Conservation (phyloP, 768 basidiomycete genomes). For the Mycena crocata region DNA sequence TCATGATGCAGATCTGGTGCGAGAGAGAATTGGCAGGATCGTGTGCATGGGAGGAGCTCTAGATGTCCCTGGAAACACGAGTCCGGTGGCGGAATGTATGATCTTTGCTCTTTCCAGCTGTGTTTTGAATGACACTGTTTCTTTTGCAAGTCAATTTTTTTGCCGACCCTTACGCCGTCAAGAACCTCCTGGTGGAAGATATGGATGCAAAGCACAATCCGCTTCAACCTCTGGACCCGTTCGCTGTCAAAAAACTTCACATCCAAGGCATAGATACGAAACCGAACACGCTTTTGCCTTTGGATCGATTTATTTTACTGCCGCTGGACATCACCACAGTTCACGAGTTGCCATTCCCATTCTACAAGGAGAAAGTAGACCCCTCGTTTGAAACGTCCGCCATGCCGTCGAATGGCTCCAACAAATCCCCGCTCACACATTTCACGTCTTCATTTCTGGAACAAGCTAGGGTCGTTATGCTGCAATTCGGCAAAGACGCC, state of each 20-base stretch:
- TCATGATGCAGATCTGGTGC: constrained; percentile 63
- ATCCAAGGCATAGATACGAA: constrained; percentile 42
- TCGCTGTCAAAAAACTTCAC: constrained; percentile 73
- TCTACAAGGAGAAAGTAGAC: constrained; percentile 71
- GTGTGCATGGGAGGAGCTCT: constrained; percentile 95
- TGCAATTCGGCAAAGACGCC: constrained; percentile 82
- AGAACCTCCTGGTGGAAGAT: constrained; percentile 65
- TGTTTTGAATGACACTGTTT: constrained; percentile 6
- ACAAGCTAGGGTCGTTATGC: constrained; percentile 80
- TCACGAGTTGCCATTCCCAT: constrained; percentile 81
- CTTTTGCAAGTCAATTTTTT: constrained; percentile 83
- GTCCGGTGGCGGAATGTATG: constrained; percentile 86
- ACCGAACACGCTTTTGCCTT: constrained; percentile 60
- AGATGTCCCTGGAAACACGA: constrained; percentile 91
- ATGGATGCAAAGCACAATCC: constrained; percentile 38
- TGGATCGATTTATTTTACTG: constrained; percentile 74
- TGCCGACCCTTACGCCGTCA: constrained; percentile 88
- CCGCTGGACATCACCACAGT: constrained; percentile 87
- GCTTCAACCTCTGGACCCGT: constrained; percentile 70
- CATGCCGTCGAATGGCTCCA: constrained; percentile 56
- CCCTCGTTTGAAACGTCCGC: constrained; percentile 63
- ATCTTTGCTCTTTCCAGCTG: constrained; percentile 14
- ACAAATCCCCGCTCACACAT: constrained; percentile 73
- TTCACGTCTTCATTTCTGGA: constrained; percentile 87
- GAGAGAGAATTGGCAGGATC: constrained; percentile 74